Percentiles rank a stretch among this genome's conserved stretches.
These are phyloP conservation scores for Neofusicoccum umdonicola DNA, from an alignment of 2,329 filamentous ascomycete species.

Conservation along the genomic window DNA sequence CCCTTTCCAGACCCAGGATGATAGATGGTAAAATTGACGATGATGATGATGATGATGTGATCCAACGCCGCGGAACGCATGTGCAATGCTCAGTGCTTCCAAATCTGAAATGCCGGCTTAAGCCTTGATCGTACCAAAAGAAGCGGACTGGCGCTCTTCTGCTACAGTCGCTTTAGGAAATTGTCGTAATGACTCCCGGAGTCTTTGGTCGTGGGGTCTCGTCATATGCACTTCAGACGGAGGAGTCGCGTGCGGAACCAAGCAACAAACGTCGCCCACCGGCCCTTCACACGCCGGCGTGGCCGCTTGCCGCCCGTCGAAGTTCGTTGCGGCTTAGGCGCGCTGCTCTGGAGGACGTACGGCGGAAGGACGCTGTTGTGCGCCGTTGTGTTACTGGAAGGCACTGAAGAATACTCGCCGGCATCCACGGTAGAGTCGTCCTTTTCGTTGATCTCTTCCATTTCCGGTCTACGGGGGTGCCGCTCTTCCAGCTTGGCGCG, in stretches of 20 bases:
- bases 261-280: slow-evolving; percentile 56
- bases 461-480: slow-evolving; percentile 42
- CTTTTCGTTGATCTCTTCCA: slow-evolving; percentile 31
- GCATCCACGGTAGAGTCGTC: slow-evolving; percentile 27
- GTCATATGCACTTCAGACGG: slow-evolving; percentile 40
- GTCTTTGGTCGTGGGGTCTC: slow-evolving; percentile 18
- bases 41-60: neutral
- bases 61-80: slow-evolving; percentile 9
- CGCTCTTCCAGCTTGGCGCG: slow-evolving; percentile 44
- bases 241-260: slow-evolving; percentile 57
- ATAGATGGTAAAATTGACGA: neutral
- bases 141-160: neutral
- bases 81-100: slow-evolving; percentile 5
- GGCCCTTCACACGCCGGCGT: slow-evolving; percentile 39
- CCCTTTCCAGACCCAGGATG: slow-evolving; percentile 3
- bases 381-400: slow-evolving; percentile 18
- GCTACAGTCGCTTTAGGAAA: slow-evolving; percentile 9
- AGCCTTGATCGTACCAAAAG: neutral
- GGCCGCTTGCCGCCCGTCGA: slow-evolving; percentile 34
- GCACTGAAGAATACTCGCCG: slow-evolving; percentile 36
- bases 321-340: slow-evolving; percentile 31
- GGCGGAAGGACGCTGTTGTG: slow-evolving; percentile 5
- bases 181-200: slow-evolving; percentile 8
- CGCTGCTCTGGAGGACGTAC: slow-evolving; percentile 21
- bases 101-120: neutral